Evolutionary conservation across 2,329 filamentous ascomycete genomes (phyloP), one percentile per base, ranked within the genome.

Genomic region (Penicillium nordicum): DNA sequence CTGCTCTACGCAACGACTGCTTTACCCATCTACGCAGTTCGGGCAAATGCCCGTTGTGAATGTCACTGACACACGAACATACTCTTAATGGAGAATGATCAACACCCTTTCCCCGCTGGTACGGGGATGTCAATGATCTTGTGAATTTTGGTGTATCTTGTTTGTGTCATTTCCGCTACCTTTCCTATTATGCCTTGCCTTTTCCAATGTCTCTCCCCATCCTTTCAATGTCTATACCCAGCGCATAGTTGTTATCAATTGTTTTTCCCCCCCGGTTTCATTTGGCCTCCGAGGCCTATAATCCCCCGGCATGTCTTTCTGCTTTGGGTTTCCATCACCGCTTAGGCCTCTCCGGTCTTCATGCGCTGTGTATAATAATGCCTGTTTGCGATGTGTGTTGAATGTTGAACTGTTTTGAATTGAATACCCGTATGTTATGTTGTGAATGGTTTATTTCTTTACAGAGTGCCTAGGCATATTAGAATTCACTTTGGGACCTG

Each of bases 341-440:
- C 60, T 57, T 25, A 52, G 56, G 21, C 51, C 55, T 43, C 11
- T 29, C n/a, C 25, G 57, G 50, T 50, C 54, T 53, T 46, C 43
- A 38, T 58, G 61, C 59, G 63, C 58, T 63, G 63, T 66, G 63
- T 65, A 63, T 65, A 64, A 65, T 65, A 65, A 57, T 63, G 46
- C 38, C 55, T 51, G 18, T 48, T 45, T 53, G 56, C 38, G 47
- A 55, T 46, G 52, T 40, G 47, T 45, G 53, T 48, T 50, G 50
- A 50, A 34, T 12, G 29, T 44, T 45, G 30, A 36, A 50, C 11
- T 25, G 16, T 40, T 57, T 52, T 60, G 57, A 57, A 55, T 60
- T 61, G 36, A 64, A 63, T 64, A 64, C 64, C 63, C 61, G 56
- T 60, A 50, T 58, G 29, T 57, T 37, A 37, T 34, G 42, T 52